Base-by-base conservation (phyloP, 495 filamentous ascomycete genomes). In the Saxispiralis lemnorum region DNA sequence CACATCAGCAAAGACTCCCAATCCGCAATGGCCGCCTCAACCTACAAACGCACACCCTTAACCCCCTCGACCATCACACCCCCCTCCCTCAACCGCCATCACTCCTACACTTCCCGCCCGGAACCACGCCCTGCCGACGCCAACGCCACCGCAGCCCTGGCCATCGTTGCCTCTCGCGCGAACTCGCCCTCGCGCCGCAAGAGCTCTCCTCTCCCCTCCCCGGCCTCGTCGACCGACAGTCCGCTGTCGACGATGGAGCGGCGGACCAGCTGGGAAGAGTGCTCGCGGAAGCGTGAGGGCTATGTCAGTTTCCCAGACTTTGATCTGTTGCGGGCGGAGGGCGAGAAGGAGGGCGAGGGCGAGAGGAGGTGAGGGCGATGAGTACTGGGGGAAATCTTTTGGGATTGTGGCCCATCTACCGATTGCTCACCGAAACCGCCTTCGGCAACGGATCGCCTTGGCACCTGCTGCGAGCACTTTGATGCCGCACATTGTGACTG, bases 261-360 rank as follows among this genome's bases (percentile, higher is more conserved):
- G 16, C 38, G 49, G 2, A 37, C 38, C 1, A 52, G 49, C 32
- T 51, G 43, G 51, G 44, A 54, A 17, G 40, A 53, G 46, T 57
- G 60, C 48, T 28, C 16, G 35, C 13, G 28, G 31, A 37, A 41
- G 41, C 35, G 48, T 56, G 66, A 65, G 44, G 64, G 62, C 15
- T 69, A 69, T 49, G 52, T 68, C 32, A 65, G 61, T 47, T 69
- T 69, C 45, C 66, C 66, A 7, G 62, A 63, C 41, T 69, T 68
- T 43, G 66, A 69, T 45, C 51, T 57, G 48, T 53, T 59, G 20
- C 21, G 34, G 39, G 37, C 32, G 17, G 28, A 48, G 41, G 18
- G 31, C 2, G 35, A 46, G 43, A 15, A 38, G 47, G 24, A 35
- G 12, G 34, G 34, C 5, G 34, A 35, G 34, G 34, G 34, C 4